These are phyloP conservation scores for Pleurotus eryngii DNA, from an alignment of 768 basidiomycete genomes.

Conservation along the genomic window DNA sequence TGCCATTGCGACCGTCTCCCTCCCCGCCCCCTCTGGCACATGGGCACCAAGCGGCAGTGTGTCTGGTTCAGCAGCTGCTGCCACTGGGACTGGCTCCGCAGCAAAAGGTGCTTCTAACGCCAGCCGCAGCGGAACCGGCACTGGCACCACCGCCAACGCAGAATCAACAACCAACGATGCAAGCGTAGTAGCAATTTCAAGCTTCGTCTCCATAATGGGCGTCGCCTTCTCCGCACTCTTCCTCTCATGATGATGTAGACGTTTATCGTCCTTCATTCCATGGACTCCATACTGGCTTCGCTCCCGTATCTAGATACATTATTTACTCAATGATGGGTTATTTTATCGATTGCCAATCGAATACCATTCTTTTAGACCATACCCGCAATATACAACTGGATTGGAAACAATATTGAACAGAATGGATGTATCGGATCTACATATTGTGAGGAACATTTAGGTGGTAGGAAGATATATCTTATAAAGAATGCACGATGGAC, in stretches of 20 bases:
- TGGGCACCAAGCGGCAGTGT: background rate
- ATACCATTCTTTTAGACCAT: constrained; percentile 3
- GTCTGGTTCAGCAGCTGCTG: background rate
- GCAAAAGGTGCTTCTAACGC: background rate
- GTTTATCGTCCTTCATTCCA: background rate
- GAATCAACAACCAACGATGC: constrained; percentile 1
- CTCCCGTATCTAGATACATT: no score
- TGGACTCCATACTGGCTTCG: background rate
- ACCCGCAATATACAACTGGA: background rate
- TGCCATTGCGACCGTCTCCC: constrained; percentile 4
- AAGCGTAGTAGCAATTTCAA: constrained; percentile 1
- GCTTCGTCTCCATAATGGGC: constrained; percentile 1
- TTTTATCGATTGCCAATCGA: background rate
- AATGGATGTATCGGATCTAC: no score
- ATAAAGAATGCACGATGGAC: background rate
- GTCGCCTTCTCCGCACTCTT: constrained; percentile 7
- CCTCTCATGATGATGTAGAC: background rate
- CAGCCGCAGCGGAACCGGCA: background rate
- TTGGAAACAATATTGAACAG: no score
- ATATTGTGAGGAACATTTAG: no score
- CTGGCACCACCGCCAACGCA: background rate
- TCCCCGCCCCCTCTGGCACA: background rate
- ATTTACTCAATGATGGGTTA: no score
- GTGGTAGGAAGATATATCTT: background rate
- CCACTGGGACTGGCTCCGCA: background rate